Evolutionary conservation across 331 rosid genomes (phyloP).

Genomic region (Prunus yedoensis): DNA sequence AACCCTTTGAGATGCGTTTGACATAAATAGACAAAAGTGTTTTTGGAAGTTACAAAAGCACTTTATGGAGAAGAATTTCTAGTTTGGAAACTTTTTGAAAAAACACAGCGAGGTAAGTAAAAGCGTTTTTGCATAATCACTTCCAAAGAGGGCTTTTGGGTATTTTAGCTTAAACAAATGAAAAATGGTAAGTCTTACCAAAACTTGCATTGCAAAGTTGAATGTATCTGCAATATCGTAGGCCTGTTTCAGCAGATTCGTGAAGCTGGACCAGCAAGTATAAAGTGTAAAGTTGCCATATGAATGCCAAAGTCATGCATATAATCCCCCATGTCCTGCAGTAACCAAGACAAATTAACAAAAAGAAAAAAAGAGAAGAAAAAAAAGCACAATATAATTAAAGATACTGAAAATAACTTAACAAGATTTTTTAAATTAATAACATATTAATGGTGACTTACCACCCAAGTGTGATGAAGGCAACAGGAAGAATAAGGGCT

Average conservation of each 20-base stretch:
- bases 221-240: conserved; percentile 46
- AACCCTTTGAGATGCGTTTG: background rate
- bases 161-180: background rate
- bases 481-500: conserved; percentile 36
- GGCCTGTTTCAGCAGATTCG: conserved; percentile 39
- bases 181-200: conserved; percentile 25
- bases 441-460: conserved; percentile 6
- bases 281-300: conserved; percentile 47
- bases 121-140: background rate
- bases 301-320: conserved; percentile 29
- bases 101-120: too few relatives aligned
- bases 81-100: too few relatives aligned
- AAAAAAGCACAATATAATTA: background rate
- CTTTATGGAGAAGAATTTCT: background rate
- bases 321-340: conserved; percentile 43
- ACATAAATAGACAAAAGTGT: background rate
- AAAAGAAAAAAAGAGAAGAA: background rate
- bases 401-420: background rate
- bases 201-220: conserved; percentile 32
- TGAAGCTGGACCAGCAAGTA: conserved; percentile 47
- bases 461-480: conserved; percentile 37
- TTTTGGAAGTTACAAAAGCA: background rate
- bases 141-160: background rate
- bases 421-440: background rate
- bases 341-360: background rate